Conservation (phyloP, 805 yeast genomes). For the Kuraishia ogatae region DNA sequence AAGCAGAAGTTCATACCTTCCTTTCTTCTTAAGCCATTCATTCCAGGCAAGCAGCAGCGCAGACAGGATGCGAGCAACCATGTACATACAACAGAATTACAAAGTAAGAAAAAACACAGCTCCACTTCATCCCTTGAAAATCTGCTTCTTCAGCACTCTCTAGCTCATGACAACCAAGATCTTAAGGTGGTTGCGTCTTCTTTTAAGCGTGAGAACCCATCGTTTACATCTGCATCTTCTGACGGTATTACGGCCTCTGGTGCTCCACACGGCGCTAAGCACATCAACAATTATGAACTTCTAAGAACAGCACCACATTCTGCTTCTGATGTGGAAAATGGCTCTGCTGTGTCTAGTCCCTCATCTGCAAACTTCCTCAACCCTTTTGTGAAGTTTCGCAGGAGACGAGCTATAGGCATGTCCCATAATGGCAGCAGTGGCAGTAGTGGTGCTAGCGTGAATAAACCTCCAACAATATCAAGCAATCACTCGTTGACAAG, state of each 20-base stretch:
- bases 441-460: neutral
- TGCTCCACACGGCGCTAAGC: neutral
- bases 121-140: neutral
- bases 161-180: too few species aligned
- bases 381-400: neutral
- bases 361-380: neutral
- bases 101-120: neutral
- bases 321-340: neutral
- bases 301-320: neutral
- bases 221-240: neutral
- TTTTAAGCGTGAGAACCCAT: neutral
- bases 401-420: neutral
- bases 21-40: neutral
- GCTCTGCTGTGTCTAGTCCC: neutral
- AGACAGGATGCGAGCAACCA: neutral
- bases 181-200: too few species aligned
- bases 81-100: neutral
- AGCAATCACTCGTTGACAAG: neutral
- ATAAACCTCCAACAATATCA: neutral
- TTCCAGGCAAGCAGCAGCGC: neutral
- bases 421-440: conserved; percentile 2
- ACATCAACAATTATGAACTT: neutral
- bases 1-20: neutral
- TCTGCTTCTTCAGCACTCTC: neutral
- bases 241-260: too few species aligned